Evolutionary conservation across 2,329 filamentous ascomycete species (phyloP).

Genomic region (Talaromyces sp.): DNA sequence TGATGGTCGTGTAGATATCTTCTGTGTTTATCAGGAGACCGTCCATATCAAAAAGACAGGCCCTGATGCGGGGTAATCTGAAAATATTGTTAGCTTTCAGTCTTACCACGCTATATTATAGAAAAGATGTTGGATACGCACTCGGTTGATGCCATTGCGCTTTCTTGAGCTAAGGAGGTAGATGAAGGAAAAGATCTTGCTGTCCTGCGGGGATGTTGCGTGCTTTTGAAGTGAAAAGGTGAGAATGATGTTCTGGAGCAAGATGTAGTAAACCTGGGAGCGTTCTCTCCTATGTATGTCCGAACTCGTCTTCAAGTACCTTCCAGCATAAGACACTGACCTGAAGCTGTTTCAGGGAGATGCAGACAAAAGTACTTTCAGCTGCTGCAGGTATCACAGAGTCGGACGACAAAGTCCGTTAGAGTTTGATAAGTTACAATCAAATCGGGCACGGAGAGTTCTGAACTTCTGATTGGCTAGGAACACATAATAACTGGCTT

Average conservation of each 20-base stretch:
- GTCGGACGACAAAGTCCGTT: too few species aligned
- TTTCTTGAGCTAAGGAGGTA: not conserved
- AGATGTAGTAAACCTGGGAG: too few species aligned
- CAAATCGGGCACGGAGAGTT: too few species aligned
- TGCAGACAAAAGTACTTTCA: not conserved
- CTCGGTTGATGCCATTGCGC: constrained; percentile 9
- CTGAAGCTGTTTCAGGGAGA: not conserved
- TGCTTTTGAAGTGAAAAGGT: not conserved
- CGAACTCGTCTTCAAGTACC: not conserved
- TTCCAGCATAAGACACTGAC: not conserved
- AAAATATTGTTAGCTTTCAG: not conserved
- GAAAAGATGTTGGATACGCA: not conserved
- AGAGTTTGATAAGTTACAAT: too few species aligned
- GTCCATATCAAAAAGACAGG: constrained; percentile 98
- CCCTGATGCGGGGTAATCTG: constrained; percentile 70
- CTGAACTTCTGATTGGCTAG: too few species aligned
- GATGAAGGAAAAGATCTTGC: not conserved
- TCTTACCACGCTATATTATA: not conserved
- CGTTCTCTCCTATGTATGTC: not conserved
- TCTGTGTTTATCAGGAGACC: constrained; percentile 91
- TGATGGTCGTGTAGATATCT: constrained; percentile 77
- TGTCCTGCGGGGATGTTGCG: not conserved
- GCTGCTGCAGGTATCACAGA: not conserved
- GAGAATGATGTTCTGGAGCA: not conserved
- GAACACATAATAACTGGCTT: too few species aligned